Conservation (phyloP, 1,139 yeast species). For the Geotrichum phurueaensis region DNA sequence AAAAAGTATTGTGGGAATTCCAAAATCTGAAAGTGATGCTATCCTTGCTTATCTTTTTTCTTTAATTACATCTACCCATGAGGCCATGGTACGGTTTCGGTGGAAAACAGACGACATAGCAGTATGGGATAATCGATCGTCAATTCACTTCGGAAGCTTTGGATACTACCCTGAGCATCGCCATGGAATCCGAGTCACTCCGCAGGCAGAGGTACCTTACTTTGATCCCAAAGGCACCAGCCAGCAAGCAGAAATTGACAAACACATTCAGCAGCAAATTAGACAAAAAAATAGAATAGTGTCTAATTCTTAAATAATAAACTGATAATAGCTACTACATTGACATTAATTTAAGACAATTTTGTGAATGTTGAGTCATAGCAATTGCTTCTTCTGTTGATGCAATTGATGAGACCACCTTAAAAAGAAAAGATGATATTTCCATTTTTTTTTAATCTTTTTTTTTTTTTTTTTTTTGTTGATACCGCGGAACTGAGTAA, state of each 20-base stretch:
- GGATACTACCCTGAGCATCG: conserved; percentile 33
- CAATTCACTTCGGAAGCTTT: conserved; percentile 29
- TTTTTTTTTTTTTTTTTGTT: too few relatives aligned
- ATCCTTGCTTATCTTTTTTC: conserved; percentile 41
- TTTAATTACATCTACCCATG: conserved; percentile 41
- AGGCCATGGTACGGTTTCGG: conserved; percentile 41
- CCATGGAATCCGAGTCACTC: conserved; percentile 55
- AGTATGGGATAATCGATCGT: conserved; percentile 35
- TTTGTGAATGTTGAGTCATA: too few relatives aligned
- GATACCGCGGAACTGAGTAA: too few relatives aligned
- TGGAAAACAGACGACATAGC: conserved; percentile 58
- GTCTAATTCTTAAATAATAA: background rate
- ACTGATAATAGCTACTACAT: too few relatives aligned
- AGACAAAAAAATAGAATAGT: background rate
- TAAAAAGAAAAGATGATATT: too few relatives aligned
- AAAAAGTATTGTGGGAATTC: conserved; percentile 39
- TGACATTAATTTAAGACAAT: too few relatives aligned
- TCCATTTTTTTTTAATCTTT: too few relatives aligned
- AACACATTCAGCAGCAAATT: background rate
- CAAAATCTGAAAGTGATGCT: conserved; percentile 33
- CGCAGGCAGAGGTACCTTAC: conserved; percentile 51
- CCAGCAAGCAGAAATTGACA: conserved; percentile 42
- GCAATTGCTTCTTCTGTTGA: too few relatives aligned
- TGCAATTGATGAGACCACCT: too few relatives aligned
- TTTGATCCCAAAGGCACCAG: conserved; percentile 49